Conservation (phyloP, 2,329 filamentous ascomycete species). For the Aspergillus quadricinctus region DNA sequence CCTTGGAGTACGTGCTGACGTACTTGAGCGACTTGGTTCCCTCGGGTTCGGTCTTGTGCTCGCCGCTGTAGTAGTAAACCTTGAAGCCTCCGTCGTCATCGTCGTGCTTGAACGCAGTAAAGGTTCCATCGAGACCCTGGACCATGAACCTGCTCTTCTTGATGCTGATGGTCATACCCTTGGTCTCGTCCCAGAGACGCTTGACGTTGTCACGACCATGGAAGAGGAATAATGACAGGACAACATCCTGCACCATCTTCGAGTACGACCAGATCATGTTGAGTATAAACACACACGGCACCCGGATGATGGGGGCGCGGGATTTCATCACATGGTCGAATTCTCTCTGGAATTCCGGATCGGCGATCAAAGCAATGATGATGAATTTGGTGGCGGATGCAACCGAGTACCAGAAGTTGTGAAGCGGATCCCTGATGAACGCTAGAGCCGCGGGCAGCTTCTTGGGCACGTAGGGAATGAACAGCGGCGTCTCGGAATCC, state of each 20-base stretch:
- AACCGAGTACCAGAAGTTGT: constrained; percentile 40
- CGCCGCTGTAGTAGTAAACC: constrained; percentile 37
- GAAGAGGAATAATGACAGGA: constrained; percentile 47
- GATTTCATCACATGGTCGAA: constrained; percentile 42
- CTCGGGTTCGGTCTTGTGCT: constrained; percentile 45
- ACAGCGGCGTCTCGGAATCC: constrained; percentile 21
- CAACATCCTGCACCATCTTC: constrained; percentile 41
- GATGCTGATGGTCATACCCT: constrained; percentile 46
- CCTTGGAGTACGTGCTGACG: constrained; percentile 46
- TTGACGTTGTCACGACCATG: constrained; percentile 47
- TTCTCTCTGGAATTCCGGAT: constrained; percentile 50
- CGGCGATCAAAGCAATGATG: constrained; percentile 48
- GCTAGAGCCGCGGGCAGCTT: constrained; percentile 19
- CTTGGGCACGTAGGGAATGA: constrained; percentile 27
- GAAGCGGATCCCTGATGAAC: constrained; percentile 31
- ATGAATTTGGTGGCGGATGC: constrained; percentile 47
- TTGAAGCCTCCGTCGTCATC: constrained; percentile 37
- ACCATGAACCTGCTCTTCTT: constrained; percentile 47
- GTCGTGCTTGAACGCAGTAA: constrained; percentile 47
- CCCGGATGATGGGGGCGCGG: constrained; percentile 32
- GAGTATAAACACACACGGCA: constrained; percentile 38
- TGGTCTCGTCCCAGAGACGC: constrained; percentile 46
- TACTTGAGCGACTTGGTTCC: constrained; percentile 39
- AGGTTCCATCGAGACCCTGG: constrained; percentile 45
- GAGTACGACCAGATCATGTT: constrained; percentile 48